These are phyloP conservation scores for Apiotrichum sp. DNA, from an alignment of 1,284 basidiomycete species.

Conservation along the genomic window DNA sequence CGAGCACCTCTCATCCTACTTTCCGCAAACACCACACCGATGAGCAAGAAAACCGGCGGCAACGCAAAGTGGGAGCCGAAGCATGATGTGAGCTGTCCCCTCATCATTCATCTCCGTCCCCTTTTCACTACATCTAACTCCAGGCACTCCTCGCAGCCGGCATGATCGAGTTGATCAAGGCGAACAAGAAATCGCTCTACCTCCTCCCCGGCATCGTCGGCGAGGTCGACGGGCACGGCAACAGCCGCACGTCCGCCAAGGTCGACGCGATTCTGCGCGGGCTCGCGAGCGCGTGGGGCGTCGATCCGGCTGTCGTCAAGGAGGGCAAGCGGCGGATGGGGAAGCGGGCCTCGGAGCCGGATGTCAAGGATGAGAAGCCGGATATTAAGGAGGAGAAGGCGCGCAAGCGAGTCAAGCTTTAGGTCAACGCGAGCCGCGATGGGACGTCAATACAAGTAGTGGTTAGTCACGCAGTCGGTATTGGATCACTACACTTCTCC, in stretches of 20 bases:
- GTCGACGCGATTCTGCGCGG: background rate
- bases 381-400: background rate
- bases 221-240: slow-evolving; percentile 1
- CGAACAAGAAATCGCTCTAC: background rate
- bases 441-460: too few species aligned
- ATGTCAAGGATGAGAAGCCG: background rate
- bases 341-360: background rate
- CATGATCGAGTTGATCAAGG: background rate
- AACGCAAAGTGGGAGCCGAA: background rate
- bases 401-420: too few species aligned
- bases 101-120: background rate
- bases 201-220: background rate
- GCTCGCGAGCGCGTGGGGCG: background rate
- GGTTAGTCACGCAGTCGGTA: too few species aligned
- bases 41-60: background rate
- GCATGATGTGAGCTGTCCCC: background rate
- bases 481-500: too few species aligned
- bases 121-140: background rate
- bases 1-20: too few species aligned
- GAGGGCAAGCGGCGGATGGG: background rate
- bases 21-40: too few species aligned
- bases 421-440: too few species aligned
- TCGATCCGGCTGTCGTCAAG: background rate
- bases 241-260: background rate
- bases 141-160: background rate